phyloP scores from a whole-genome alignment of 2,329 filamentous ascomycete species.

The Talaromyces sp. region DNA sequence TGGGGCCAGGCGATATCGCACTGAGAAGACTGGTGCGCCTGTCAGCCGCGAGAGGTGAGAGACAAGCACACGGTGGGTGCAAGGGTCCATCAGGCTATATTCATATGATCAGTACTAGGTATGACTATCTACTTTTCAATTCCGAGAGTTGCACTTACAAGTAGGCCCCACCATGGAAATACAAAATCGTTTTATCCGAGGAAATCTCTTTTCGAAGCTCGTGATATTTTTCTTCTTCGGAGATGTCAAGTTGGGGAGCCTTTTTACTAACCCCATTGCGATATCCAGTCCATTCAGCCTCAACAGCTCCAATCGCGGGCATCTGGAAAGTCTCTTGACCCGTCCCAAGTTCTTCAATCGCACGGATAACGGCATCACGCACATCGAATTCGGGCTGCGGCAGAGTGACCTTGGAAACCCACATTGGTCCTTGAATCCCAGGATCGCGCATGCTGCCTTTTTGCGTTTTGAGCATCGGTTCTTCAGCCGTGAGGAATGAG shows the following conservation, averaged over 20 bases:
- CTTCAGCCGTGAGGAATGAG: constrained; percentile 57
- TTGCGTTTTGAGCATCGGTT: constrained; percentile 66
- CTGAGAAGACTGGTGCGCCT: constrained; percentile 45
- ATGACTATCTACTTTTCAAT: background rate
- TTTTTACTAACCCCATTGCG: constrained; percentile 42
- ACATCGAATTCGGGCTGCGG: constrained; percentile 57
- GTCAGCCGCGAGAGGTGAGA: constrained; percentile 43
- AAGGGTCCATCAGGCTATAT: constrained; percentile 48
- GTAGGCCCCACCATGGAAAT: constrained; percentile 52
- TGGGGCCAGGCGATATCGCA: constrained; percentile 52
- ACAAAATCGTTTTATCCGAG: constrained; percentile 47
- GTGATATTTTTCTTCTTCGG: constrained; percentile 48
- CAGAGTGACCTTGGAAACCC: constrained; percentile 73
- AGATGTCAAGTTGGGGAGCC: constrained; percentile 42
- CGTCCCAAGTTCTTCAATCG: constrained; percentile 43
- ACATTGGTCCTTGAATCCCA: constrained; percentile 75
- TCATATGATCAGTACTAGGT: background rate
- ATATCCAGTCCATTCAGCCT: constrained; percentile 52
- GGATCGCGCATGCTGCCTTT: constrained; percentile 62
- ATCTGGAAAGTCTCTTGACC: constrained; percentile 43
- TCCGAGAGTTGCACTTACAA: constrained; percentile 35
- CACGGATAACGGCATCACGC: constrained; percentile 40
- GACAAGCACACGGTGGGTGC: constrained; percentile 42
- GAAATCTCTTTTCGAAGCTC: constrained; percentile 42
- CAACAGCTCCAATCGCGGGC: constrained; percentile 40